Conservation (phyloP, 2,329 filamentous ascomycete species). For the Venturia asperata region DNA sequence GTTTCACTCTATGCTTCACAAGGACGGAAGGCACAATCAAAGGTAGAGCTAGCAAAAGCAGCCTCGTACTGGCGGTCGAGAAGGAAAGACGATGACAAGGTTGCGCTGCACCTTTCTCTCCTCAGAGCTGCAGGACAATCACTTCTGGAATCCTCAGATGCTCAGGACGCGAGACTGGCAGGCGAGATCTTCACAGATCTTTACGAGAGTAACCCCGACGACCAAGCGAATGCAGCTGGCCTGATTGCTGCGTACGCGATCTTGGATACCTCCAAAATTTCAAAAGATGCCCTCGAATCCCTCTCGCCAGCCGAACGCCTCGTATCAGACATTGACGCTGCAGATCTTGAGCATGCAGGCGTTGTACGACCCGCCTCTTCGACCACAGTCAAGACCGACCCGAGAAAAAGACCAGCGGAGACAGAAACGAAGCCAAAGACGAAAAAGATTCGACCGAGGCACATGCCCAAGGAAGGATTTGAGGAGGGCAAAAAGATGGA, state of each 20-base stretch:
- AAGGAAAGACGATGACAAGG: conserved; percentile 41
- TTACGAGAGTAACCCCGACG: conserved; percentile 56
- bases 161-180: conserved; percentile 61
- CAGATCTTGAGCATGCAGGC: conserved; percentile 58
- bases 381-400: conserved; percentile 30
- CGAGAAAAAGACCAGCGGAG: conserved; percentile 34
- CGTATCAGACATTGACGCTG: conserved; percentile 53
- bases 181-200: conserved; percentile 73
- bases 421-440: conserved; percentile 45
- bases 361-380: conserved; percentile 43
- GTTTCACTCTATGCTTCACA: conserved; percentile 73
- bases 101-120: conserved; percentile 36
- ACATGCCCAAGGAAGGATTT: conserved; percentile 60
- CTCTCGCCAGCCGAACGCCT: conserved; percentile 59
- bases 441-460: conserved; percentile 52
- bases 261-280: conserved; percentile 49
- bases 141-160: conserved; percentile 66
- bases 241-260: conserved; percentile 76
- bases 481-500: conserved; percentile 75
- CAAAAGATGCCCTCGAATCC: conserved; percentile 45
- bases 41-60: conserved; percentile 68
- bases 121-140: conserved; percentile 76
- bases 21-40: conserved; percentile 64
- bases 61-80: conserved; percentile 68
- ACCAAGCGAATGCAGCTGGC: conserved; percentile 68